Evolutionary conservation across 106 monocot genomes (phyloP).

Genomic region (Cymbidium sinense): DNA sequence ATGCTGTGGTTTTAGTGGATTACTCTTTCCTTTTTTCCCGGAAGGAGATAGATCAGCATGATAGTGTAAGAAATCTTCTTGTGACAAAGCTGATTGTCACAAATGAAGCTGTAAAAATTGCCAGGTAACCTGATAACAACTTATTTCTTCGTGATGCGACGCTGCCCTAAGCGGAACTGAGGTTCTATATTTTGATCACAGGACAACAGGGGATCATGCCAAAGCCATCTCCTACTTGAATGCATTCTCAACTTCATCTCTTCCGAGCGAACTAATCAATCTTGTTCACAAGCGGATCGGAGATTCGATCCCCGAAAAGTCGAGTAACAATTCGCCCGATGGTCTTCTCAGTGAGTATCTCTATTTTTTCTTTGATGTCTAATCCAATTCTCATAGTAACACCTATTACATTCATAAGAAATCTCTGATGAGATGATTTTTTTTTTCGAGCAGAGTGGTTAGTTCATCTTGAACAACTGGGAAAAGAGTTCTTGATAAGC

Average conservation of each 20-base stretch:
- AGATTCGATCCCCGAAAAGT: slow-evolving; percentile 16
- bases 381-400: not conserved
- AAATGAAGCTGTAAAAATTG: slow-evolving; percentile 47
- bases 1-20: slow-evolving; percentile 70
- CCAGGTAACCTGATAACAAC: slow-evolving; percentile 32
- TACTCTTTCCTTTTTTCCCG: slow-evolving; percentile 64
- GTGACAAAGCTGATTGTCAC: slow-evolving; percentile 56
- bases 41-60: slow-evolving; percentile 30
- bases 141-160: not conserved
- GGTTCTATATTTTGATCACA: slow-evolving; percentile 14
- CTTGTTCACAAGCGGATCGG: slow-evolving; percentile 38
- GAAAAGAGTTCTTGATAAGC: slow-evolving; percentile 31
- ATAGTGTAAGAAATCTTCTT: slow-evolving; percentile 26
- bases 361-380: not conserved
- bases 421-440: not conserved
- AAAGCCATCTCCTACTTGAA: slow-evolving; percentile 54
- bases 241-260: slow-evolving; percentile 67
- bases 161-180: not conserved
- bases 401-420: not conserved
- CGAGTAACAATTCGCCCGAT: slow-evolving; percentile 54
- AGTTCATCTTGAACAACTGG: slow-evolving; percentile 49
- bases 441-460: slow-evolving; percentile 51
- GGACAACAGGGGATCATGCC: slow-evolving; percentile 57
- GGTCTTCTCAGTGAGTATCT: slow-evolving; percentile 59
- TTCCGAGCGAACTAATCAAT: slow-evolving; percentile 39